These are phyloP conservation scores for Globisporangium okanoganense DNA, from an alignment of 352 stramenopile genomes.

Conservation along the genomic window DNA sequence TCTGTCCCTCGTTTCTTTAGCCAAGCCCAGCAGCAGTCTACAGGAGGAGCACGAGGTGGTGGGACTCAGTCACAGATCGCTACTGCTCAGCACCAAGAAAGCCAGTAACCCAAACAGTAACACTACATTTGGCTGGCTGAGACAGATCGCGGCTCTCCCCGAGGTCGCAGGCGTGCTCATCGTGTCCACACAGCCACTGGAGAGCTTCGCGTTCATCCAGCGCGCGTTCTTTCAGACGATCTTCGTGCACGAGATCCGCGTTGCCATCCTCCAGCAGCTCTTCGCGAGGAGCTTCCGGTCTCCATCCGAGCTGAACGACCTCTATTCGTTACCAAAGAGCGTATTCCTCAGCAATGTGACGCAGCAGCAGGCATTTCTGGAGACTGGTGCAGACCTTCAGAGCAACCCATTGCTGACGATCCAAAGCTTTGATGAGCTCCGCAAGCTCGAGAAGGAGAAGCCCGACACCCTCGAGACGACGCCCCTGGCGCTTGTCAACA, in stretches of 20 bases:
- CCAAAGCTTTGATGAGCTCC: conserved; percentile 22
- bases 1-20: neutral
- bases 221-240: conserved; percentile 29
- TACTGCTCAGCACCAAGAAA: neutral
- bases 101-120: conserved; percentile 1
- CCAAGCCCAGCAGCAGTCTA: neutral
- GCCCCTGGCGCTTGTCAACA: conserved; percentile 38
- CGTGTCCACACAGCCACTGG: conserved; percentile 17
- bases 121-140: conserved; percentile 22
- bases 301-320: neutral
- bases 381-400: neutral
- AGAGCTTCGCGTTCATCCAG: conserved; percentile 31
- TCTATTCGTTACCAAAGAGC: conserved; percentile 11
- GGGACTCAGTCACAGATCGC: neutral
- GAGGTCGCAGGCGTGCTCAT: conserved; percentile 23
- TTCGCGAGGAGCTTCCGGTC: neutral
- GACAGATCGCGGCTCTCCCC: conserved; percentile 13
- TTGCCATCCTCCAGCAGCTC: conserved; percentile 19
- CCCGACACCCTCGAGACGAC: conserved; percentile 33
- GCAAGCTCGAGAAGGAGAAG: conserved; percentile 29
- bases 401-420: conserved; percentile 27
- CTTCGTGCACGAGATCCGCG: conserved; percentile 9
- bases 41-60: neutral
- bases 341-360: conserved; percentile 2
- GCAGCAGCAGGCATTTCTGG: neutral